Base-by-base conservation (phyloP, 2,329 filamentous ascomycete species). In the Onygenales sp. region DNA sequence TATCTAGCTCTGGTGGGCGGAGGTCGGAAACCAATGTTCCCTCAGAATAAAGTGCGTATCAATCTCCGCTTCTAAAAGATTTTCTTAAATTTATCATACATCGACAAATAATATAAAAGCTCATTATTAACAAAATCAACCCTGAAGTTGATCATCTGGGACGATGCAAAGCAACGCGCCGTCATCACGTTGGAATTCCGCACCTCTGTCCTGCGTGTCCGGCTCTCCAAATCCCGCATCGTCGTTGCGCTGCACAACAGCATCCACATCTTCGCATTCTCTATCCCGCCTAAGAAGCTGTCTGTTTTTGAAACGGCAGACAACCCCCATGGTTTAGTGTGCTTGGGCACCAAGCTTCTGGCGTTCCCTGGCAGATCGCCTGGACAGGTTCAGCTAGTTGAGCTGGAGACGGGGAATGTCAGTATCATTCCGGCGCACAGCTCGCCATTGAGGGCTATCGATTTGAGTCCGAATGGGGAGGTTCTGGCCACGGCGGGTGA, bases 361-460 rank as follows among this genome's bases (percentile, higher is more conserved):
- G 88, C 86, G 0, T 93, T 97, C 58, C 92, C 92, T 0, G 92
- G 92, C n/a, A 81, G 89, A 51, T 91, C 87, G 0, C 73, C 82
- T 0, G 93, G 93, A 10, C 93, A 98, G 64, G 85, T 97, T 32
- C 91, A 96, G 67, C 74, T 97, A 1, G 86, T 95, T 50, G 84
- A 94, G 61, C 72, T 94, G 9, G 76, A 78, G 14, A 89, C 84
- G 0, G 84, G 84, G 49, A 92, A 88, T 62, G 89, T 97, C 59
- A 94, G 86, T 72, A 95, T 98, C 67, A 89, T 97, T 55, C 89
- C 90, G 1, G 93, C 92, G 2, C 93, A 98, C 67, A 84, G 85
- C 4, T 86, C 86, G 0, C 78, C 86, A 0, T 74, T 98, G 14
- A 82, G 86, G 56, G 89, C 90, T 43, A 77, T 98, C 59, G 81